A percentile compares a stretch with the other conserved stretches of the same genome.
Conservation (phyloP, 2,329 filamentous ascomycete genomes). For the Aspergillus nomiae region DNA sequence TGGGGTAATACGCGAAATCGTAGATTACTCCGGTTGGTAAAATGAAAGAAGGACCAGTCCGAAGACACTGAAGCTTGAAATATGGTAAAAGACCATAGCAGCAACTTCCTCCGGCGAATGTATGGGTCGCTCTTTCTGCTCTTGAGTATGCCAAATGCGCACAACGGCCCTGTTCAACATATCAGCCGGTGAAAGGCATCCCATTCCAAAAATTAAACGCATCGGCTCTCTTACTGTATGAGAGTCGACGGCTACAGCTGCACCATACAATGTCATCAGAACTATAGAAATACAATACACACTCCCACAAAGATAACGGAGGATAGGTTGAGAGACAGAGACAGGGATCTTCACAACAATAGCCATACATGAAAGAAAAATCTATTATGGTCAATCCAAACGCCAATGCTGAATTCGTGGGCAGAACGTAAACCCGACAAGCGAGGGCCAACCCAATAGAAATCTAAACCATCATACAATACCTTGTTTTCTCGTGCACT, state of each 20-base stretch:
- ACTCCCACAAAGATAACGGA: not conserved
- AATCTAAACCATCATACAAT: slow-evolving; percentile 26
- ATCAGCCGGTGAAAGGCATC: not conserved
- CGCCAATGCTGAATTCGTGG: slow-evolving; percentile 22
- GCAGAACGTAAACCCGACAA: slow-evolving; percentile 6
- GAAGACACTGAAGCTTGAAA: not conserved
- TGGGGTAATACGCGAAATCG: not conserved
- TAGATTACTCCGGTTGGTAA: not conserved
- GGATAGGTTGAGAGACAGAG: slow-evolving; percentile 1
- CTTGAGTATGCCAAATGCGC: not conserved
- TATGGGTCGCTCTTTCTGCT: slow-evolving; percentile 4
- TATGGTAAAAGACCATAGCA: not conserved
- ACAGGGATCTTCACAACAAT: slow-evolving; percentile 6
- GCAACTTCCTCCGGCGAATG: not conserved
- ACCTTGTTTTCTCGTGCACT: slow-evolving; percentile 33
- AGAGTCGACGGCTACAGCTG: slow-evolving; percentile 8
- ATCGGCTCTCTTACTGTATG: slow-evolving; percentile 6
- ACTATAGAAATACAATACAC: slow-evolving; percentile 9
- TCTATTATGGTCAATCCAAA: slow-evolving; percentile 32
- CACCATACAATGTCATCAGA: slow-evolving; percentile 4
- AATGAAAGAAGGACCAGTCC: not conserved
- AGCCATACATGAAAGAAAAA: slow-evolving; percentile 17
- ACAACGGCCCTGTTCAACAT: not conserved
- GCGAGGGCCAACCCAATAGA: slow-evolving; percentile 8
- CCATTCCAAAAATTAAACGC: not conserved